Percentiles rank a stretch among this genome's conserved stretches.
phyloP scores from a whole-genome alignment of 2,329 filamentous ascomycete species.

The Trichoderma asperellum region DNA sequence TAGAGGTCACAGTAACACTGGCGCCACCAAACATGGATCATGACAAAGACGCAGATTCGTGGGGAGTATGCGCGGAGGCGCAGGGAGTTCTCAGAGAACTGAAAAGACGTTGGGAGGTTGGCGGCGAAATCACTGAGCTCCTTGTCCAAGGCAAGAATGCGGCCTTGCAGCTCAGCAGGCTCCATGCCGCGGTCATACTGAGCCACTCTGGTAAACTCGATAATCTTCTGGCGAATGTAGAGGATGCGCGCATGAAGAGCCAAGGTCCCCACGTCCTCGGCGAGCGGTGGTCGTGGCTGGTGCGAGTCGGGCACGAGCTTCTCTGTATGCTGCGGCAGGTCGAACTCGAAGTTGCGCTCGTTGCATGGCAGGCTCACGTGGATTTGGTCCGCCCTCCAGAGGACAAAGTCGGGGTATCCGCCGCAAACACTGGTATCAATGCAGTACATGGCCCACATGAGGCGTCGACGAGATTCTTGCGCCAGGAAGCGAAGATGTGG shows the following conservation, averaged over 20 bases:
- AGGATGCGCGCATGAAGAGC: constrained; percentile 61
- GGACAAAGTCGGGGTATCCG: constrained; percentile 51
- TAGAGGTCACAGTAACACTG: constrained; percentile 63
- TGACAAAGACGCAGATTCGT: constrained; percentile 60
- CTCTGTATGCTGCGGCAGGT: constrained; percentile 59
- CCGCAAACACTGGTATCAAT: constrained; percentile 49
- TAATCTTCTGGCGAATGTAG: constrained; percentile 58
- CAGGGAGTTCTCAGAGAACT: constrained; percentile 61
- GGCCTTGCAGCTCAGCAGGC: constrained; percentile 48
- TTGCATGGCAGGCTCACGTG: constrained; percentile 49
- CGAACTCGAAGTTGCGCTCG: constrained; percentile 58
- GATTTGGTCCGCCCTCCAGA: constrained; percentile 48
- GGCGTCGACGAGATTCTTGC: constrained; percentile 48
- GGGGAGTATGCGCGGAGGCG: constrained; percentile 61
- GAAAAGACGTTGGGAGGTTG: constrained; percentile 58
- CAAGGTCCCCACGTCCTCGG: constrained; percentile 59
- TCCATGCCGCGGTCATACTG: constrained; percentile 46
- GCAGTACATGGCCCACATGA: constrained; percentile 52
- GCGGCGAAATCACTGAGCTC: constrained; percentile 58
- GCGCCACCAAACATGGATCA: constrained; percentile 64
- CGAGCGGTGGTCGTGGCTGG: constrained; percentile 45
- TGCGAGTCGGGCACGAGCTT: constrained; percentile 52
- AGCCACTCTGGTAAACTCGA: constrained; percentile 56
- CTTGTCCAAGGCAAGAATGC: constrained; percentile 52
- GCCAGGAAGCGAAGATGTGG: constrained; percentile 46